Evolutionary conservation across 371 early-diverging fungal genomes (phyloP).

Genomic region (Mortierella sp.): DNA sequence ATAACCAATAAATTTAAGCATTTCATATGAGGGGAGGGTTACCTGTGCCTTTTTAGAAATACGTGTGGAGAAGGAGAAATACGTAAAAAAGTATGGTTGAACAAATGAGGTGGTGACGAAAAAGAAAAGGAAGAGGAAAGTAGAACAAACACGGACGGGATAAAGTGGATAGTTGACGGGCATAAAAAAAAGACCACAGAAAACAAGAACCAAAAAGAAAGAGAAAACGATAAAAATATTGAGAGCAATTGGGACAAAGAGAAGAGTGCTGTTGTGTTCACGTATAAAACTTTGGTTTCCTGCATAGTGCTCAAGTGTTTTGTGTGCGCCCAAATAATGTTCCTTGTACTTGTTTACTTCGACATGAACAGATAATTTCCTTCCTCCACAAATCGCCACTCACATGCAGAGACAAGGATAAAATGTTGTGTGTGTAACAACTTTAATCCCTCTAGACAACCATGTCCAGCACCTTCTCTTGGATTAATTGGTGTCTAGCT

Average conservation of each 20-base stretch:
- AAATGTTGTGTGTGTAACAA: not conserved
- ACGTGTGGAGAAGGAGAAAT: too few species aligned
- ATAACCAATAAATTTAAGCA: not conserved
- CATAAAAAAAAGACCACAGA: not conserved
- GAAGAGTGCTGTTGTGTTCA: not conserved
- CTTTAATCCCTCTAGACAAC: not conserved
- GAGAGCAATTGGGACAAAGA: not conserved
- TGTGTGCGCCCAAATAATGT: too few species aligned
- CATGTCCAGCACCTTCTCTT: not conserved
- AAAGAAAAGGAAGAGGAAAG: conserved; percentile 2
- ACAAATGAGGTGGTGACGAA: not conserved
- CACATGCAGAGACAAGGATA: not conserved
- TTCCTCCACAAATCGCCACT: not conserved
- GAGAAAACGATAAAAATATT: not conserved
- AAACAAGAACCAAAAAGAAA: not conserved
- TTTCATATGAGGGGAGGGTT: not conserved
- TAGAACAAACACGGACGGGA: not conserved
- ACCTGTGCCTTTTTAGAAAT: not conserved
- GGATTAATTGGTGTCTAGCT: too few species aligned
- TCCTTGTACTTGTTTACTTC: too few species aligned
- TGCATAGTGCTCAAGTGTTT: too few species aligned
- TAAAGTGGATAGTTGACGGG: not conserved
- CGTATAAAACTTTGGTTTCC: too few species aligned
- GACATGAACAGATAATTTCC: not conserved
- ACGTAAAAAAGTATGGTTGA: too few species aligned